Evolutionary conservation across 106 monocot genomes (phyloP).

Genomic region (Vanilla planifolia): DNA sequence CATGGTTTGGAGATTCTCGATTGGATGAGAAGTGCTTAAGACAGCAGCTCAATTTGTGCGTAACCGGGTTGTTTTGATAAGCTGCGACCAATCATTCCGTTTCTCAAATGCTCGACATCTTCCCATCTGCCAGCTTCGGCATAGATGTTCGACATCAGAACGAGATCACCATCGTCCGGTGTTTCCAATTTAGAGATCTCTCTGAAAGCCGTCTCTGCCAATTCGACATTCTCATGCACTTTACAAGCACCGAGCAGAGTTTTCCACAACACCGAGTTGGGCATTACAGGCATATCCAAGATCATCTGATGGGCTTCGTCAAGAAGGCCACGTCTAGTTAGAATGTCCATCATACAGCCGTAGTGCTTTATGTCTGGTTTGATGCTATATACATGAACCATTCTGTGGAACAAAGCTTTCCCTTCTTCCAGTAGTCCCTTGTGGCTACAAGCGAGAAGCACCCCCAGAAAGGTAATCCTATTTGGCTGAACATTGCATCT

Average conservation of each 20-base stretch:
- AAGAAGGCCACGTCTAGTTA: slow-evolving; percentile 47
- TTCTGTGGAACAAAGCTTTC: slow-evolving; percentile 34
- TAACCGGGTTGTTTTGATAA: slow-evolving; percentile 33
- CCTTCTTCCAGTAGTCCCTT: slow-evolving; percentile 50
- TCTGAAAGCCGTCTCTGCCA: slow-evolving; percentile 47
- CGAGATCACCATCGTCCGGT: slow-evolving; percentile 28
- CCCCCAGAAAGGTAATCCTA: slow-evolving; percentile 48
- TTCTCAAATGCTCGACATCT: slow-evolving; percentile 40
- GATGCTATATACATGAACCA: slow-evolving; percentile 40
- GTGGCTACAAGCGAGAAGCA: slow-evolving; percentile 64
- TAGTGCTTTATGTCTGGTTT: slow-evolving; percentile 69
- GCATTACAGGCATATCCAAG: slow-evolving; percentile 41
- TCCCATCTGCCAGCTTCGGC: slow-evolving; percentile 59
- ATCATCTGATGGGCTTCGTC: slow-evolving; percentile 46
- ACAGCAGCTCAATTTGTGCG: slow-evolving; percentile 43
- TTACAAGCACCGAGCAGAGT: slow-evolving; percentile 48
- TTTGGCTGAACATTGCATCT: slow-evolving; percentile 32
- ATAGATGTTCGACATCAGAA: slow-evolving; percentile 64
- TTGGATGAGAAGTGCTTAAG: no score
- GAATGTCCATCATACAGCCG: slow-evolving; percentile 75
- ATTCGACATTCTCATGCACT: slow-evolving; percentile 33
- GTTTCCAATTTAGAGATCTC: slow-evolving; percentile 33
- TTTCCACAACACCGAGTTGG: slow-evolving; percentile 56
- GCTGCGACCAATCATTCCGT: slow-evolving; percentile 20
- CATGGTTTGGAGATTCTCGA: no score